phyloP scores from a whole-genome alignment of 192 early-diverging fungal genomes.

The Backusella luteola region DNA sequence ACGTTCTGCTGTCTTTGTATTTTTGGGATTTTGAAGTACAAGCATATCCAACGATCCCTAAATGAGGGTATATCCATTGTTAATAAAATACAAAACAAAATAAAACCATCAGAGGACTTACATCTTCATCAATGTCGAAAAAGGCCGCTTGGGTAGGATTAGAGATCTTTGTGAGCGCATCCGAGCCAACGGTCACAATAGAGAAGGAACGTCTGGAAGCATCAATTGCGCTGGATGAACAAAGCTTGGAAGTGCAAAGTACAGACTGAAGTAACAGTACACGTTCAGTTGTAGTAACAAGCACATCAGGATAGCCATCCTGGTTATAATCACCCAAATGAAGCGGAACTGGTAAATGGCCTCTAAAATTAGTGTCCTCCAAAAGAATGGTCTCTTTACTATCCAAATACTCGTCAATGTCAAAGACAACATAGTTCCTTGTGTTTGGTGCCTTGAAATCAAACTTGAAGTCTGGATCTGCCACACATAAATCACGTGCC shows the following conservation, averaged over 20 bases:
- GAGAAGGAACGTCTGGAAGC: conserved; percentile 61
- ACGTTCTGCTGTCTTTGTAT: conserved; percentile 43
- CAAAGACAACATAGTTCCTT: conserved; percentile 41
- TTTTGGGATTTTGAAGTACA: conserved; percentile 46
- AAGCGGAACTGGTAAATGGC: conserved; percentile 53
- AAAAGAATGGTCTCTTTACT: conserved; percentile 45
- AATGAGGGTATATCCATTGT: neutral
- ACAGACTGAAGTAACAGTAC: conserved; percentile 70
- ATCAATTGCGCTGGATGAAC: conserved; percentile 39
- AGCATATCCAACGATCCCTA: conserved; percentile 84
- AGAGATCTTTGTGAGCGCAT: conserved; percentile 48
- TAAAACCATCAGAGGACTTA: conserved; percentile 40
- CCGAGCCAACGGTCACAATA: conserved; percentile 63
- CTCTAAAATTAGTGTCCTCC: conserved; percentile 48
- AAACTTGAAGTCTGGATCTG: conserved; percentile 69
- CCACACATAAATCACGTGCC: conserved; percentile 68
- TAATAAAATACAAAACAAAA: neutral
- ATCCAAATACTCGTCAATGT: conserved; percentile 39
- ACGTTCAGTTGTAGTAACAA: conserved; percentile 57
- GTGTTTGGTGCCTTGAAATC: conserved; percentile 45
- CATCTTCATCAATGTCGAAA: conserved; percentile 90
- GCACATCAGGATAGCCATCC: conserved; percentile 90
- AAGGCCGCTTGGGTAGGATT: conserved; percentile 67
- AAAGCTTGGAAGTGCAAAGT: conserved; percentile 50
- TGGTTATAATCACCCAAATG: conserved; percentile 78